Evolutionary conservation across 139 green algal species (phyloP), one percentile per base, ranked within the genome.

Genomic region (Chloropicon primus): DNA sequence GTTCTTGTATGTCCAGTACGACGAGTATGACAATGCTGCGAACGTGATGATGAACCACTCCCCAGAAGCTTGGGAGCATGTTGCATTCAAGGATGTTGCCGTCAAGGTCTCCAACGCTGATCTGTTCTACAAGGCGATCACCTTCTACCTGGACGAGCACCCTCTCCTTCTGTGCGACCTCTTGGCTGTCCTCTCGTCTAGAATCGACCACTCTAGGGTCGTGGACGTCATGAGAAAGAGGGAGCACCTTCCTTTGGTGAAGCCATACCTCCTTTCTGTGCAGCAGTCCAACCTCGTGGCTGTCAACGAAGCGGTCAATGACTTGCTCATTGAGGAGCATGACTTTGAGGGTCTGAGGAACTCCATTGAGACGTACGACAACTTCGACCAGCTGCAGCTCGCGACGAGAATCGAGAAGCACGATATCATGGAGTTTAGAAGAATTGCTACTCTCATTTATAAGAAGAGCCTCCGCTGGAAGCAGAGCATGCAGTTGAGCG

Each of bases 11-110:
- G 87, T 96, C 22, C n/a, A 53, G 80, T 98, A 99, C 78, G 95
- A 99, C 78, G 95, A 99, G 90, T 97, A 96, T 77, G 95, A 99
- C 90, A 98, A 99, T 84, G 95, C 95, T 0, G 88, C 90, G 22
- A 77, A 77, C 53, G 89, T 93, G 53, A 97, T 98, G 91, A 97
- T 99, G 84, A 84, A 85, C 71, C 95, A 99, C 88, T 92, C 88
- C 26, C 84, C 91, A 10, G 83, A 91, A 21, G 95, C 95, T 3
- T 99, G 95, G 95, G 95, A 99, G 85, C 95, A 99, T 81, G 88
- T 97, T 54, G 82, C 85, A 53, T 97, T 98, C 89, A 97, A 98
- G 89, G 93, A 97, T 78, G 92, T 97, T n/a, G 83, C 84, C 21
- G 91, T 96, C 73, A 97, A 97, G 88, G 90, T 95, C 27, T 83